A percentile compares a stretch with the other conserved stretches of the same genome.
Conservation (phyloP, 2,329 filamentous ascomycete genomes). For the Arthroderma sp. region DNA sequence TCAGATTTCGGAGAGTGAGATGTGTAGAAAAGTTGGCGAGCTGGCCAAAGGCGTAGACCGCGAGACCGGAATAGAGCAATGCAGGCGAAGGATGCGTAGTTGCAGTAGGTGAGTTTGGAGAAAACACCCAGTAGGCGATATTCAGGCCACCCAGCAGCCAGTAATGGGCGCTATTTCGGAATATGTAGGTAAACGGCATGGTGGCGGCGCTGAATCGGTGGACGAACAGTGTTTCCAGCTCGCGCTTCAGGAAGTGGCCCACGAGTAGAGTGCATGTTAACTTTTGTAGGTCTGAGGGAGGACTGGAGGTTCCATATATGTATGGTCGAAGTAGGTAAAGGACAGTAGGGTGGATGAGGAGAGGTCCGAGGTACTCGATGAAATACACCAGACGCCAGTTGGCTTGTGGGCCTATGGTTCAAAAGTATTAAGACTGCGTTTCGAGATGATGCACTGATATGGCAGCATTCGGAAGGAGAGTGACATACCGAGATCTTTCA, state of each 20-base stretch:
- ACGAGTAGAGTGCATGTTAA: constrained; percentile 61
- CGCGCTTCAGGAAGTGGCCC: constrained; percentile 85
- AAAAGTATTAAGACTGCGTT: not conserved
- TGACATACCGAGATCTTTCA: constrained; percentile 78
- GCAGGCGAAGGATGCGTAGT: constrained; percentile 33
- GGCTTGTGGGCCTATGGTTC: constrained; percentile 62
- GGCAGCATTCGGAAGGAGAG: constrained; percentile 3
- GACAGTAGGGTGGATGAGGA: constrained; percentile 69
- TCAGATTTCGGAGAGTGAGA: constrained; percentile 61
- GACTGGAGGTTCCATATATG: constrained; percentile 46
- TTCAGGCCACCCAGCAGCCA: constrained; percentile 73
- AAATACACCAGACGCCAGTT: constrained; percentile 89
- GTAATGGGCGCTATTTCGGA: constrained; percentile 93
- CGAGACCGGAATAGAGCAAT: constrained; percentile 54
- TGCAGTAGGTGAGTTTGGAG: constrained; percentile 56
- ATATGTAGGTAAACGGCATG: constrained; percentile 81
- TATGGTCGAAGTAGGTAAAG: constrained; percentile 55
- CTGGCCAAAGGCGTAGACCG: constrained; percentile 65
- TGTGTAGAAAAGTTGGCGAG: constrained; percentile 69
- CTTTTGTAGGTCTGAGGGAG: constrained; percentile 53
- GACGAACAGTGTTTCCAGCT: constrained; percentile 84
- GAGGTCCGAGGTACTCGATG: constrained; percentile 85
- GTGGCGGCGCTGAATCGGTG: constrained; percentile 92
- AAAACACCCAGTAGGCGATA: constrained; percentile 75
- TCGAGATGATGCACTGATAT: not conserved